Percentiles rank a stretch among this genome's conserved stretches.
Evolutionary conservation across 2,329 filamentous ascomycete genomes (phyloP).

Genomic region (Phialophora macrospora): DNA sequence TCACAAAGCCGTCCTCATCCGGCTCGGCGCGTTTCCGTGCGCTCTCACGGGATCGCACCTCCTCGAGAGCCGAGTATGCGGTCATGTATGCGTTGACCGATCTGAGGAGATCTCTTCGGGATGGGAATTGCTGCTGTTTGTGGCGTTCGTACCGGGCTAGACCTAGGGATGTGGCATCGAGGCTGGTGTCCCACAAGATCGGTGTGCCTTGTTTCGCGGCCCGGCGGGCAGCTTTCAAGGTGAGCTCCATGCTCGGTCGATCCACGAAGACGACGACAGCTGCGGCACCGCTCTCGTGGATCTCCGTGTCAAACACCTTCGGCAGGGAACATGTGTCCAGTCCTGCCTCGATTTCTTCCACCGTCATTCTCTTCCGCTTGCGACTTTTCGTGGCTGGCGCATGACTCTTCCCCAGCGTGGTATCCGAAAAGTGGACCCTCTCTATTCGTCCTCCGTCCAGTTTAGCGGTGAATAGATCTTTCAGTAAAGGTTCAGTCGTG

Average conservation of each 20-base stretch:
- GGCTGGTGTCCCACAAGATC: conserved; percentile 72
- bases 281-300: conserved; percentile 75
- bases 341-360: conserved; percentile 58
- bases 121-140: conserved; percentile 72
- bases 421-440: conserved; percentile 68
- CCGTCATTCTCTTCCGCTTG: conserved; percentile 61
- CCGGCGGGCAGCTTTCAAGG: conserved; percentile 74
- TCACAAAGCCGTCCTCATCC: conserved; percentile 95
- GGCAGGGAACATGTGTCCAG: conserved; percentile 69
- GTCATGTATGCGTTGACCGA: conserved; percentile 85
- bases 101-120: conserved; percentile 67
- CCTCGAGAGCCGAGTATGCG: conserved; percentile 70
- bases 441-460: conserved; percentile 81
- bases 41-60: conserved; percentile 67
- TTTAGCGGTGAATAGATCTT: conserved; percentile 73
- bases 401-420: conserved; percentile 37
- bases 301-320: conserved; percentile 70
- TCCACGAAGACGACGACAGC: conserved; percentile 86
- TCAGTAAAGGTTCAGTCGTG: conserved; percentile 76
- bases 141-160: conserved; percentile 63
- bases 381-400: conserved; percentile 42
- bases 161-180: conserved; percentile 64
- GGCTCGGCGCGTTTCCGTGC: conserved; percentile 73
- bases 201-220: conserved; percentile 59
- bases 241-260: conserved; percentile 73